These are phyloP conservation scores for Phytomonas sp. DNA, from an alignment of 208 protist genomes.

Conservation along the genomic window DNA sequence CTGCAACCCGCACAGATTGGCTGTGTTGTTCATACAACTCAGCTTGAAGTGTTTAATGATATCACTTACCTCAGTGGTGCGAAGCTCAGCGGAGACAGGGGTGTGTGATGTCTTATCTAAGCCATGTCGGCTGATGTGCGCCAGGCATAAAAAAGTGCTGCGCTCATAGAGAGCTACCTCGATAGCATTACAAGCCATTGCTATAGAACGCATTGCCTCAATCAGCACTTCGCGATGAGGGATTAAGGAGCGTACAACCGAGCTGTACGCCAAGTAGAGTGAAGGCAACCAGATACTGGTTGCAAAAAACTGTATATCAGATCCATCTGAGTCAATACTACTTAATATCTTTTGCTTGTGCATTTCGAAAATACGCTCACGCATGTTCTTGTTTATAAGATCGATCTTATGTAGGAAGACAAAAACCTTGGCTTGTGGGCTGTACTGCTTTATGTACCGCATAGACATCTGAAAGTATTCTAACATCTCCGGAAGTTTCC, in stretches of 20 bases:
- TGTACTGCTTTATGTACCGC: constrained; percentile 94
- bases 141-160: constrained; percentile 96
- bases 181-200: constrained; percentile 92
- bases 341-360: constrained; percentile 69
- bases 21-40: constrained; percentile 88
- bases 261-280: constrained; percentile 93
- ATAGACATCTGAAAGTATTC: constrained; percentile 95
- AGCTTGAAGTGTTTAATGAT: constrained; percentile 88
- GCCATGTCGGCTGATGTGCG: constrained; percentile 76
- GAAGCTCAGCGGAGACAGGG: constrained; percentile 29
- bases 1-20: constrained; percentile 66
- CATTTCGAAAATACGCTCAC: constrained; percentile 53
- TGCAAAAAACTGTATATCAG: constrained; percentile 91
- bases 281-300: constrained; percentile 99
- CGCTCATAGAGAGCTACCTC: constrained; percentile 98
- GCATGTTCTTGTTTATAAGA: constrained; percentile 72
- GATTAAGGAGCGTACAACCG: constrained; percentile 95
- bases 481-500: constrained; percentile 90
- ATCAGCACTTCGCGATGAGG: constrained; percentile 93
- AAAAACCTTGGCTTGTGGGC: constrained; percentile 95
- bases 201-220: constrained; percentile 87
- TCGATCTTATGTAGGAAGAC: constrained; percentile 99
- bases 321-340: constrained; percentile 36
- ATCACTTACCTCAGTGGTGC: constrained; percentile 85
- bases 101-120: constrained; percentile 10